Evolutionary conservation across 768 basidiomycete genomes (phyloP).

Genomic region (Nidularia sp.): DNA sequence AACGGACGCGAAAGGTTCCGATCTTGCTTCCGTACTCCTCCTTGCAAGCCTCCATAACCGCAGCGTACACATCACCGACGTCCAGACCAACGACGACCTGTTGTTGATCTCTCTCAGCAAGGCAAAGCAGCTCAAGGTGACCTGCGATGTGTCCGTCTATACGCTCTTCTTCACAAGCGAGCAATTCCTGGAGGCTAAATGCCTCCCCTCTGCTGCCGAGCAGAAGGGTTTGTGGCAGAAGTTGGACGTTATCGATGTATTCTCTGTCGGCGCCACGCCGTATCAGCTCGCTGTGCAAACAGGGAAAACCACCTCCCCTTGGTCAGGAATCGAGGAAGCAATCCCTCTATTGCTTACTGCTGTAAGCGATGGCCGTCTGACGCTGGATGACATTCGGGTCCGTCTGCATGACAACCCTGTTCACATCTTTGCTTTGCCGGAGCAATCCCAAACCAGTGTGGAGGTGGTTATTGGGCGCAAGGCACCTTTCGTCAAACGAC

Average conservation of each 20-base stretch:
- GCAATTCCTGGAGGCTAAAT: slow-evolving; percentile 60
- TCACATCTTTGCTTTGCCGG: slow-evolving; percentile 86
- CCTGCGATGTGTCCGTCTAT: slow-evolving; percentile 93
- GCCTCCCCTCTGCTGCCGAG: slow-evolving; percentile 70
- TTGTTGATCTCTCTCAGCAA: slow-evolving; percentile 92
- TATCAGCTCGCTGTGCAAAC: slow-evolving; percentile 67
- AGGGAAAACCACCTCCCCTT: slow-evolving; percentile 55
- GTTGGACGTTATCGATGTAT: slow-evolving; percentile 79
- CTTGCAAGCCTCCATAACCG: slow-evolving; percentile 91
- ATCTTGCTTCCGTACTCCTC: slow-evolving; percentile 89
- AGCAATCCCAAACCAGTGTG: slow-evolving; percentile 81
- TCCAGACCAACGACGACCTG: slow-evolving; percentile 82
- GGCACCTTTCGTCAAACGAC: slow-evolving; percentile 46
- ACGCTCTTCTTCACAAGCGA: slow-evolving; percentile 83
- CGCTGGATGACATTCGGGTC: slow-evolving; percentile 76
- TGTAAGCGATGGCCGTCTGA: slow-evolving; percentile 73
- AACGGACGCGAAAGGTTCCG: slow-evolving; percentile 88
- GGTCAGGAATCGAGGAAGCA: slow-evolving; percentile 83
- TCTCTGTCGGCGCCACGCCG: slow-evolving; percentile 86
- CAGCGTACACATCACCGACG: slow-evolving; percentile 87
- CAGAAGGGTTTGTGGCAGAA: slow-evolving; percentile 86
- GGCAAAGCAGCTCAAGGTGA: slow-evolving; percentile 88
- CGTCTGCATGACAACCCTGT: slow-evolving; percentile 91
- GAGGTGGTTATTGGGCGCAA: slow-evolving; percentile 89
- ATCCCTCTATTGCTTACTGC: slow-evolving; percentile 87